Percentiles rank a stretch among this genome's conserved stretches.
Conservation (phyloP, 2,329 filamentous ascomycete species). For the Nannizziopsis arthrosporioides region DNA sequence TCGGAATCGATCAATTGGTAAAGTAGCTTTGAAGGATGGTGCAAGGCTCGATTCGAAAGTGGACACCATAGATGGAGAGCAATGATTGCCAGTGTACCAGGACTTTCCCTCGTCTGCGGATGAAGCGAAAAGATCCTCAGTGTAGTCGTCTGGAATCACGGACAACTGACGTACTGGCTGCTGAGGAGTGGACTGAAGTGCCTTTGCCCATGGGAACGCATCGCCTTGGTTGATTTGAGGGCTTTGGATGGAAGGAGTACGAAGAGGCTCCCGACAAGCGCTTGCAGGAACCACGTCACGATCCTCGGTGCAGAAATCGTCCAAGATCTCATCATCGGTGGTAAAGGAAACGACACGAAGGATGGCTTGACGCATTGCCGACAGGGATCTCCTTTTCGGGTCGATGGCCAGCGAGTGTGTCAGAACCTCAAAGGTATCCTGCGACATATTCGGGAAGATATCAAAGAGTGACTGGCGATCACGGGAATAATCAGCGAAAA, state of each 20-base stretch:
- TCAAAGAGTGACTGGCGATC: slow-evolving; percentile 96
- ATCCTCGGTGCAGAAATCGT: slow-evolving; percentile 85
- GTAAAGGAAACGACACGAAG: slow-evolving; percentile 79
- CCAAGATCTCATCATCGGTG: slow-evolving; percentile 76
- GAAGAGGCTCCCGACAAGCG: slow-evolving; percentile 85
- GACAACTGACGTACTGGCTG: slow-evolving; percentile 71
- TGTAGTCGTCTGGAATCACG: slow-evolving; percentile 67
- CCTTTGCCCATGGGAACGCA: slow-evolving; percentile 91
- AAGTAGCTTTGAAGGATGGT: slow-evolving; percentile 63
- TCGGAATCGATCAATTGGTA: slow-evolving; percentile 37
- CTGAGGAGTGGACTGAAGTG: slow-evolving; percentile 62
- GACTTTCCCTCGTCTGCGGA: slow-evolving; percentile 54
- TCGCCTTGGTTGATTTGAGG: slow-evolving; percentile 63
- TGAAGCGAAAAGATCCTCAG: slow-evolving; percentile 73
- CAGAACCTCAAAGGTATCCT: slow-evolving; percentile 93
- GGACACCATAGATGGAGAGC: slow-evolving; percentile 73
- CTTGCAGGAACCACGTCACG: slow-evolving; percentile 63
- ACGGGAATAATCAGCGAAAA: slow-evolving; percentile 85
- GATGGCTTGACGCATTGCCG: slow-evolving; percentile 65
- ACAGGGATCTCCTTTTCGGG: slow-evolving; percentile 73
- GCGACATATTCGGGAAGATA: slow-evolving; percentile 96
- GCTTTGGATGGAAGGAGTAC: slow-evolving; percentile 87
- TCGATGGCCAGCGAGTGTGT: slow-evolving; percentile 83
- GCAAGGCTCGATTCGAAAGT: slow-evolving; percentile 73
- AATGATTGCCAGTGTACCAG: slow-evolving; percentile 66